phyloP scores from a whole-genome alignment of 2,329 filamentous ascomycete genomes.

The Bipolaris sorokiniana region DNA sequence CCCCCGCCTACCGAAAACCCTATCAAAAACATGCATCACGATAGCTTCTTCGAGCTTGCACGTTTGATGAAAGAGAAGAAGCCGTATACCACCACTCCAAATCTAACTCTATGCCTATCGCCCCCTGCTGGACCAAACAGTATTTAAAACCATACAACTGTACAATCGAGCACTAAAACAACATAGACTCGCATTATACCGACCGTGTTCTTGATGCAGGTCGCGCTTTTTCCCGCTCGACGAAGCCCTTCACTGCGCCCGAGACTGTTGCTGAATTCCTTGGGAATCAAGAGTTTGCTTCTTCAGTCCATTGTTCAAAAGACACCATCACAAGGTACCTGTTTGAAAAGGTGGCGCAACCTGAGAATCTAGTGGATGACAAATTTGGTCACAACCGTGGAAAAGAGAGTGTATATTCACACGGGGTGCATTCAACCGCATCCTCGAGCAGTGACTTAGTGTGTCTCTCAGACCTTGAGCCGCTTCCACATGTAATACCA shows the following conservation, averaged over 20 bases:
- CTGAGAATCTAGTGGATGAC: slow-evolving; percentile 5
- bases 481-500: not conserved
- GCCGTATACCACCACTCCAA: slow-evolving; percentile 9
- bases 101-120: not conserved
- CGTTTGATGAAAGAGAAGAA: slow-evolving; percentile 29
- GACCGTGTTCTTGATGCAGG: not conserved
- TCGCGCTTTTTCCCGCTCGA: slow-evolving; percentile 12
- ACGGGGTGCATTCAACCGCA: not conserved
- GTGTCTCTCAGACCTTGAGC: not conserved
- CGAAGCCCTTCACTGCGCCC: not conserved
- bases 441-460: not conserved
- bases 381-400: not conserved
- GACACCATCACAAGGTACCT: not conserved
- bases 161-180: not conserved
- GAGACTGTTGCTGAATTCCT: slow-evolving; percentile 18
- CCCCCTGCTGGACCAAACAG: not conserved
- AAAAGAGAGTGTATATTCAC: not conserved
- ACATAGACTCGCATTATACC: slow-evolving; percentile 11
- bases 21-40: slow-evolving; percentile 2
- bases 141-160: not conserved
- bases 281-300: slow-evolving; percentile 6
- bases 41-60: slow-evolving; percentile 29
- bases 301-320: not conserved
- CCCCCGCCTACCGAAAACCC: not conserved
- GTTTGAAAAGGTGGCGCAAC: slow-evolving; percentile 1